phyloP scores from a whole-genome alignment of 2,329 filamentous ascomycete genomes.

The Ophiosphaerella herpotricha region DNA sequence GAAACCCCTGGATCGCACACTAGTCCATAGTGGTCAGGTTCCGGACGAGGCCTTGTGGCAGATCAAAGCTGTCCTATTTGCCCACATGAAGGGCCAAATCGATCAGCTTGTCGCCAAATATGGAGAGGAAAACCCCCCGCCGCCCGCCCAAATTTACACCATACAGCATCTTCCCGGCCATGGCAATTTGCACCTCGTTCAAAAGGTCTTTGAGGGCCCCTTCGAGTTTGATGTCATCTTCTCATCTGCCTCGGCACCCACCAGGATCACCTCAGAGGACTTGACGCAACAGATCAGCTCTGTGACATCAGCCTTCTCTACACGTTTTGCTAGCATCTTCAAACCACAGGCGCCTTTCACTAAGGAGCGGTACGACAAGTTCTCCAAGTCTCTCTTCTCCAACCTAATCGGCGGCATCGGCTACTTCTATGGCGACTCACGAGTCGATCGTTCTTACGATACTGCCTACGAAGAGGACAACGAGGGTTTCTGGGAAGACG shows the following conservation, averaged over 20 bases:
- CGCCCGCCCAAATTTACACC: conserved; percentile 84
- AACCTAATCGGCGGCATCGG: conserved; percentile 93
- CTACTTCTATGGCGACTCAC: conserved; percentile 87
- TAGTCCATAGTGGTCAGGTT: conserved; percentile 72
- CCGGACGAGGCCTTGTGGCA: conserved; percentile 80
- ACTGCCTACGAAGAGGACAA: conserved; percentile 92
- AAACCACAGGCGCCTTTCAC: conserved; percentile 76
- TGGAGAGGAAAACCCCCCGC: conserved; percentile 67
- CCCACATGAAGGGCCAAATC: conserved; percentile 66
- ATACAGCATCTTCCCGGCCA: conserved; percentile 68
- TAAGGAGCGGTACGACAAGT: conserved; percentile 72
- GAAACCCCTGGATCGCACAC: conserved; percentile 75
- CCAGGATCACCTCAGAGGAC: conserved; percentile 61
- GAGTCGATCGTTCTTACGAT: conserved; percentile 91
- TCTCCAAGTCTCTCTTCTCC: conserved; percentile 89
- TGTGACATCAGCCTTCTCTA: conserved; percentile 69
- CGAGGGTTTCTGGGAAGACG: conserved; percentile 93
- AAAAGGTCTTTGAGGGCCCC: conserved; percentile 86
- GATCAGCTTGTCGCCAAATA: conserved; percentile 64
- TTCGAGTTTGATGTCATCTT: conserved; percentile 95
- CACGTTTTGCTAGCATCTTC: conserved; percentile 75
- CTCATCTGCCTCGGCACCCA: conserved; percentile 72
- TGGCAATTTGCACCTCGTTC: conserved; percentile 85
- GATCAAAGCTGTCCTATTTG: conserved; percentile 70
- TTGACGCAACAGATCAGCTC: conserved; percentile 71